Percentiles rank a stretch among this genome's conserved stretches.
Conservation (phyloP, 768 basidiomycete species). For the Roridomyces roridus region DNA sequence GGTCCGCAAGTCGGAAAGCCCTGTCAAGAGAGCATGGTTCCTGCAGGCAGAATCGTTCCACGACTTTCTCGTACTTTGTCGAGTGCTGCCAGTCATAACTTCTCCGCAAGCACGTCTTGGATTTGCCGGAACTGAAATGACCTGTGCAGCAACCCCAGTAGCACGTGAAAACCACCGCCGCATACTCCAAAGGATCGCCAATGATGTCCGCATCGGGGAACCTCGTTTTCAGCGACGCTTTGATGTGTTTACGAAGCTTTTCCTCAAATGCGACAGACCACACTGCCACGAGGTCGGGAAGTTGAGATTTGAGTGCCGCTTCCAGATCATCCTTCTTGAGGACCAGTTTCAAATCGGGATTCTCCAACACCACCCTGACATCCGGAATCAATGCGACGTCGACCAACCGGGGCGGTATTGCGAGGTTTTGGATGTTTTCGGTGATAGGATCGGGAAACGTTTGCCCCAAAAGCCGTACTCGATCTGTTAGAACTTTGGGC, state of each 20-base stretch:
- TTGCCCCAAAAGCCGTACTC: background rate
- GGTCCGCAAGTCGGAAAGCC: background rate
- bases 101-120: background rate
- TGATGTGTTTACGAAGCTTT: background rate
- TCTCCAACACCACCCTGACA: constrained; percentile 5
- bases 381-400: constrained; percentile 8
- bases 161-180: constrained; percentile 10
- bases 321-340: background rate
- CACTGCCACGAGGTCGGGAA: background rate
- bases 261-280: constrained; percentile 4
- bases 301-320: background rate
- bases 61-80: background rate
- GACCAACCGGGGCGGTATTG: background rate
- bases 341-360: background rate
- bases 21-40: background rate
- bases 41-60: background rate
- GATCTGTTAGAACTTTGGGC: background rate
- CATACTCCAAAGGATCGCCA: background rate
- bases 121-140: background rate
- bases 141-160: background rate
- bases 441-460: background rate
- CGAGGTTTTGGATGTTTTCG: background rate
- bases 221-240: background rate
- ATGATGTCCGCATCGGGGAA: background rate
- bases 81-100: background rate